phyloP scores from a whole-genome alignment of 768 basidiomycete genomes.

The Hortiboletus campestris region DNA sequence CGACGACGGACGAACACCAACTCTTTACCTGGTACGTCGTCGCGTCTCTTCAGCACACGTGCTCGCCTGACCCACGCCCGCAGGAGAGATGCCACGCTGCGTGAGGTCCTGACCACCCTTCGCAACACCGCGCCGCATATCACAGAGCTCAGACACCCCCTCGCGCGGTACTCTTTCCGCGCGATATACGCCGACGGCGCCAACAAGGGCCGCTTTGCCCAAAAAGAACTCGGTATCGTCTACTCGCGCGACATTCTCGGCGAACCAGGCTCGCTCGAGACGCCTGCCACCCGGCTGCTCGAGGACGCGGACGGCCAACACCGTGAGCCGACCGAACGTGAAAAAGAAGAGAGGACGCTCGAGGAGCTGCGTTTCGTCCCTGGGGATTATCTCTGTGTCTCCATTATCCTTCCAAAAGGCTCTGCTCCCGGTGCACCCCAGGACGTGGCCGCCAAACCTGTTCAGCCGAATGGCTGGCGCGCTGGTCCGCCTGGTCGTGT shows the following conservation, averaged over 20 bases:
- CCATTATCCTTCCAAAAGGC: conserved; percentile 75
- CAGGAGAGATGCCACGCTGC: conserved; percentile 82
- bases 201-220: conserved; percentile 66
- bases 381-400: conserved; percentile 74
- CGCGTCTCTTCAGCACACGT: not conserved
- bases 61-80: not conserved
- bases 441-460: conserved; percentile 41
- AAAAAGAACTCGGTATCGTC: conserved; percentile 79
- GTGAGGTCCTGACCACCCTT: conserved; percentile 75
- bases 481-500: conserved; percentile 36
- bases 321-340: conserved; percentile 39
- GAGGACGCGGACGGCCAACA: conserved; percentile 44
- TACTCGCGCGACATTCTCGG: conserved; percentile 84
- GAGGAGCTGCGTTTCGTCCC: conserved; percentile 80
- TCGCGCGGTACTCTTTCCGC: conserved; percentile 78
- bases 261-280: conserved; percentile 63
- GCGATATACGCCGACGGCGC: conserved; percentile 75
- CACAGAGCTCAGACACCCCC: conserved; percentile 75
- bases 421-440: conserved; percentile 41
- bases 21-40: conserved; percentile 69
- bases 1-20: conserved; percentile 80
- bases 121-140: conserved; percentile 67
- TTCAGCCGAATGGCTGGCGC: conserved; percentile 37
- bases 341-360: conserved; percentile 66
- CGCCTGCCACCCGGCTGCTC: conserved; percentile 58